Percentiles rank a stretch among this genome's conserved stretches.
phyloP scores from a whole-genome alignment of 1,284 basidiomycete genomes.

The Naganishia albida region DNA sequence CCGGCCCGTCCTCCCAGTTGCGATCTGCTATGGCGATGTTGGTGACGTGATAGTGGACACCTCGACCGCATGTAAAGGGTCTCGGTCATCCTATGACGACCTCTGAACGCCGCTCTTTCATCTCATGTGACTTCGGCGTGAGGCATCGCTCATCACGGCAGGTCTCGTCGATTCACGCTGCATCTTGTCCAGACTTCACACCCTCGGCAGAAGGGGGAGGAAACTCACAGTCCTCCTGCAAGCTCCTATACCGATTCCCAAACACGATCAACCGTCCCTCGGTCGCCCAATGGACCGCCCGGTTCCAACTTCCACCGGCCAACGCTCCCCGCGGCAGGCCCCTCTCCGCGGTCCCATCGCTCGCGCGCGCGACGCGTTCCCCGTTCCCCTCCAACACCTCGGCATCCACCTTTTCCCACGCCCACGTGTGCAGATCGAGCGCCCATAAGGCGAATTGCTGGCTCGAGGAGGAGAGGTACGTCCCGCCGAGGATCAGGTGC shows the following conservation, averaged over 20 bases:
- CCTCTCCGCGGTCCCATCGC: slow-evolving; percentile 32
- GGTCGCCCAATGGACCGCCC: slow-evolving; percentile 72
- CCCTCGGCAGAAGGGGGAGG: not conserved
- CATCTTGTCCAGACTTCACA: no score
- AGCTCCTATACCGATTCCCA: slow-evolving; percentile 79
- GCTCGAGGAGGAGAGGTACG: slow-evolving; percentile 81
- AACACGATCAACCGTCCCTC: slow-evolving; percentile 81
- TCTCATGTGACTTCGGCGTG: no score
- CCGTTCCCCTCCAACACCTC: slow-evolving; percentile 36
- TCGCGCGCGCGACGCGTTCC: slow-evolving; percentile 18
- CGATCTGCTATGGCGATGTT: no score
- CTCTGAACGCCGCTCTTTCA: no score
- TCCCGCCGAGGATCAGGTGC: slow-evolving; percentile 83
- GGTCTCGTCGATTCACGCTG: no score
- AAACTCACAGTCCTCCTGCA: slow-evolving; percentile 71
- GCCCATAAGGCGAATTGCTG: slow-evolving; percentile 80
- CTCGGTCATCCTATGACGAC: no score
- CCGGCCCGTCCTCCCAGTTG: no score
- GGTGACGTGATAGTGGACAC: no score
- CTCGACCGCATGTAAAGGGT: no score
- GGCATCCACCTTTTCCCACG: slow-evolving; percentile 76
- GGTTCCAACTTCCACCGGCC: slow-evolving; percentile 78
- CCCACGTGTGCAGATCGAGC: slow-evolving; percentile 74
- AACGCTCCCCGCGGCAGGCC: slow-evolving; percentile 43
- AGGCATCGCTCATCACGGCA: no score